Conservation (phyloP, 345 rosid genomes). For the Leavenworthia alabamica region DNA sequence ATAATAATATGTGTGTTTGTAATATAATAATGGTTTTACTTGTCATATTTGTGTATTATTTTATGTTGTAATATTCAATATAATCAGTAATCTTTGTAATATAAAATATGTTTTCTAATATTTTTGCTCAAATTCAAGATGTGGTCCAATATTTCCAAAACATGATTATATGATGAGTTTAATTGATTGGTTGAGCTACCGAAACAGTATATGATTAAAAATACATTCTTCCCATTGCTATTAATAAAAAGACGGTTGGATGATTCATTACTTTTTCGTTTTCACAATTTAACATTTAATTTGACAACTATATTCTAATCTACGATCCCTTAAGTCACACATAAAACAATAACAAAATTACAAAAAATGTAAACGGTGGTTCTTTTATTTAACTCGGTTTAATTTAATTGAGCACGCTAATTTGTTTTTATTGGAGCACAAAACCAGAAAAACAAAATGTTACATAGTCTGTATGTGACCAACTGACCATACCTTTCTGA, state of each 20-base stretch:
- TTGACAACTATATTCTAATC: background rate
- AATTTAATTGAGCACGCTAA: background rate
- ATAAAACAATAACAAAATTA: background rate
- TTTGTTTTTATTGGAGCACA: background rate
- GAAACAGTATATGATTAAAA: background rate
- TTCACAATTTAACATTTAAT: background rate
- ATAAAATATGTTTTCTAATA: background rate
- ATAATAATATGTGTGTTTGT: background rate
- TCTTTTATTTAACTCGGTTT: background rate
- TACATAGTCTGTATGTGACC: constrained; percentile 10
- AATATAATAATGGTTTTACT: background rate
- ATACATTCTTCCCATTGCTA: background rate
- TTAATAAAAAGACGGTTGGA: background rate
- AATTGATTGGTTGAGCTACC: background rate
- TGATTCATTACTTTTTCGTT: background rate
- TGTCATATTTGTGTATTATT: background rate
- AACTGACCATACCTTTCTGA: background rate
- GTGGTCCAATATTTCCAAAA: background rate
- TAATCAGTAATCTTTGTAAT: background rate
- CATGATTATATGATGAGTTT: background rate
- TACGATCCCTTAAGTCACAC: background rate
- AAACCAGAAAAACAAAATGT: background rate
- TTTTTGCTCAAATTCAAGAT: background rate
- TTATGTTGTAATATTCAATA: background rate
- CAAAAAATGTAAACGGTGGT: background rate